Percentiles rank a stretch among this genome's conserved stretches.
phyloP scores from a whole-genome alignment of 495 filamentous ascomycete species.

The Neurospora sp. region DNA sequence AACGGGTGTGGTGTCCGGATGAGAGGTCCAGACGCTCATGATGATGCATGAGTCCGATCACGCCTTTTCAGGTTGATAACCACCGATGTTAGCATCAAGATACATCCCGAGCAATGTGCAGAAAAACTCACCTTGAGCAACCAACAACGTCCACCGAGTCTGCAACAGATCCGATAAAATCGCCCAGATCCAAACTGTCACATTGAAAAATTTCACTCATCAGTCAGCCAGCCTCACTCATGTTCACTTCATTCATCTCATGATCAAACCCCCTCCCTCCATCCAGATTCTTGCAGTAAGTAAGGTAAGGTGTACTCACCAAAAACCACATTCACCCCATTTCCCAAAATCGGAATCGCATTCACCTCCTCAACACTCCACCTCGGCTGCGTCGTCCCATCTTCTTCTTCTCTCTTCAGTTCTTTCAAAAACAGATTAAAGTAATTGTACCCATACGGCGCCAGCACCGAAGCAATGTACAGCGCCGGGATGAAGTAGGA shows the following conservation, averaged over 20 bases:
- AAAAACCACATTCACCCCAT: conserved; percentile 27
- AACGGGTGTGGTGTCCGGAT: conserved; percentile 19
- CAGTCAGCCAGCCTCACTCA: not conserved
- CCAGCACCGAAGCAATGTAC: conserved; percentile 28
- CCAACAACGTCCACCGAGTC: conserved; percentile 27
- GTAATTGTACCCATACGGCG: conserved; percentile 30
- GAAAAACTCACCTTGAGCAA: conserved; percentile 21
- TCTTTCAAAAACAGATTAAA: conserved; percentile 31
- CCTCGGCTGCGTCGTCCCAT: conserved; percentile 14
- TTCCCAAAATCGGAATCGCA: conserved; percentile 26
- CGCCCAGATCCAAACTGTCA: conserved; percentile 30
- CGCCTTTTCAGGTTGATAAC: not conserved
- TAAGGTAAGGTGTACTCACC: conserved; percentile 7
- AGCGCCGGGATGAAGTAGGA: conserved; percentile 26
- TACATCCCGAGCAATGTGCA: no score
- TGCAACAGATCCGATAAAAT: conserved; percentile 26
- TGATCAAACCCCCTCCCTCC: not conserved
- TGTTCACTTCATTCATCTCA: not conserved
- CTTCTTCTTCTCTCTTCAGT: conserved; percentile 19
- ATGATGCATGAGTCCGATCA: conserved; percentile 28
- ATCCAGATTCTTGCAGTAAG: not conserved
- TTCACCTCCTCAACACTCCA: conserved; percentile 29
- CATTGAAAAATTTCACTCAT: not conserved
- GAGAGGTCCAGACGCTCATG: conserved; percentile 29
- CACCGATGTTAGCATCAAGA: no score